A percentile compares a stretch with the other conserved stretches of the same genome.
Conservation (phyloP, 192 early-diverging fungal species). For the Chytriomyces sp. region DNA sequence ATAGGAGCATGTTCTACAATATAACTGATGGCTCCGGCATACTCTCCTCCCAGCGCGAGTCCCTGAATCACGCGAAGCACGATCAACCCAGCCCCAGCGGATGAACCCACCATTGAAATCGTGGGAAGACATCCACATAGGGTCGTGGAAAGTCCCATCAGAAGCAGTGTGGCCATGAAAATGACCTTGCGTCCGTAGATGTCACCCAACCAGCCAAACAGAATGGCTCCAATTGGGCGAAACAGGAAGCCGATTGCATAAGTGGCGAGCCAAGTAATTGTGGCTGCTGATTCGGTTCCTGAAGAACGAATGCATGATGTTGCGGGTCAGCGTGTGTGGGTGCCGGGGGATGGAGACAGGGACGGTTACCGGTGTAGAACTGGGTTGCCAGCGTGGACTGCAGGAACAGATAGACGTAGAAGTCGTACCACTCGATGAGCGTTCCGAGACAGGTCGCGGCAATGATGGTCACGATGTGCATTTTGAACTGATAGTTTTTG, state of each 20-base stretch:
- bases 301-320: neutral
- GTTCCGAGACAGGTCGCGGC: conserved; percentile 31
- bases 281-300: neutral
- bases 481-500: neutral
- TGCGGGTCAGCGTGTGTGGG: neutral
- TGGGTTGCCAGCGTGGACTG: conserved; percentile 15
- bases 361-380: conserved; percentile 21
- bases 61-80: conserved; percentile 41
- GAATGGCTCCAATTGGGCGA: conserved; percentile 38
- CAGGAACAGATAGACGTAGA: conserved; percentile 26
- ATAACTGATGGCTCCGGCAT: conserved; percentile 39
- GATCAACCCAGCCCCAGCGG: conserved; percentile 35
- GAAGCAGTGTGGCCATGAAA: conserved; percentile 34
- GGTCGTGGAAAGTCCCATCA: conserved; percentile 40
- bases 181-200: conserved; percentile 37
- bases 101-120: conserved; percentile 15
- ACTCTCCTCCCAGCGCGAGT: conserved; percentile 43
- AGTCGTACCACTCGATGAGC: conserved; percentile 42
- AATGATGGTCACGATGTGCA: neutral
- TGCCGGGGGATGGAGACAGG: neutral
- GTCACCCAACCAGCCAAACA: conserved; percentile 45
- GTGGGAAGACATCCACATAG: conserved; percentile 45
- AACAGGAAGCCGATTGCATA: conserved; percentile 43
- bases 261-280: conserved; percentile 24
- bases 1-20: conserved; percentile 39